phyloP scores from a whole-genome alignment of 495 filamentous ascomycete species.

The Daldinia concentrica region DNA sequence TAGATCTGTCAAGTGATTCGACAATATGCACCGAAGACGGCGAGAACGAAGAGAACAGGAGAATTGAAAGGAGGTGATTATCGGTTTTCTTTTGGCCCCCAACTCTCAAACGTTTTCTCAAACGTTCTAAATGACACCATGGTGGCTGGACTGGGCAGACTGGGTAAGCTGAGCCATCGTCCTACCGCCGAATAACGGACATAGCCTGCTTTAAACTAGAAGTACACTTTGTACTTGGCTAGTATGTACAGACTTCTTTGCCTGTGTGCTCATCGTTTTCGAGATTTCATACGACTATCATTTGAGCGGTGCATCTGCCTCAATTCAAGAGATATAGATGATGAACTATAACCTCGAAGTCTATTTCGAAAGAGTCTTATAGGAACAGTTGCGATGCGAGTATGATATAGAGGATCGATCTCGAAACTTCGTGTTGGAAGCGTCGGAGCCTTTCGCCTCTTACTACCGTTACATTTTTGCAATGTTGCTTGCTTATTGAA shows the following conservation, averaged over 20 bases:
- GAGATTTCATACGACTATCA: neutral
- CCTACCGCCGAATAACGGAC: constrained; percentile 17
- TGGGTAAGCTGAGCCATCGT: constrained; percentile 37
- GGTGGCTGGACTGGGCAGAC: constrained; percentile 28
- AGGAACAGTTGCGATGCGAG: neutral
- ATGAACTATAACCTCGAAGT: neutral
- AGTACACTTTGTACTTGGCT: neutral
- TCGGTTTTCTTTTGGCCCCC: constrained; percentile 20
- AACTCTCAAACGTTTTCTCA: constrained; percentile 2
- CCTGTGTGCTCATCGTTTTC: neutral
- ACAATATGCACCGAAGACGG: constrained; percentile 17
- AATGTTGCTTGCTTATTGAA: neutral
- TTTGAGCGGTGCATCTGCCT: neutral
- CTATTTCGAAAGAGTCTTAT: neutral
- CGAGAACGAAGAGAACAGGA: constrained; percentile 13
- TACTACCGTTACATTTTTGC: neutral
- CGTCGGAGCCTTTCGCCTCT: neutral
- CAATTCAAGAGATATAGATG: neutral
- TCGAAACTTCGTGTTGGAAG: neutral
- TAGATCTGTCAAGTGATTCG: constrained; percentile 40
- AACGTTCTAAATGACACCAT: neutral
- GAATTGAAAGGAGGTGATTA: neutral
- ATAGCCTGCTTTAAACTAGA: constrained; percentile 7
- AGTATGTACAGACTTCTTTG: neutral
- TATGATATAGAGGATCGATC: neutral